Percentiles rank a stretch among this genome's conserved stretches.
Conservation (phyloP, 108 stramenopile species). For the Licmophora abbreviata region DNA sequence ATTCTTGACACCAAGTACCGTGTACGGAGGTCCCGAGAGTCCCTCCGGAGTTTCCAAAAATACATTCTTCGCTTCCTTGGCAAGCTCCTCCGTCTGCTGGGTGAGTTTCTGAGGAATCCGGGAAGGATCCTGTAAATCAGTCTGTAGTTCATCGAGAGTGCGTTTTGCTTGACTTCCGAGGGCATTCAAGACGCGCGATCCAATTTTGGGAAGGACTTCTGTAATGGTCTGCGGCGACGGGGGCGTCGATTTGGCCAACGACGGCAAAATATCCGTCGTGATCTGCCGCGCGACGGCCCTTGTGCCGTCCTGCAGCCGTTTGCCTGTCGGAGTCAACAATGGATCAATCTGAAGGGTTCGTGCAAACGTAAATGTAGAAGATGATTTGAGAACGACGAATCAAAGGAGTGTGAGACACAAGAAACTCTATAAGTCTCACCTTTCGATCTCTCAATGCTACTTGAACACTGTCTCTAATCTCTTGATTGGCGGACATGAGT, state of each 20-base stretch:
- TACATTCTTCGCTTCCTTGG: slow-evolving; percentile 62
- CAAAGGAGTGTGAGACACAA: slow-evolving; percentile 1
- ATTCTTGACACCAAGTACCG: slow-evolving; percentile 36
- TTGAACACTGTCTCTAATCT: slow-evolving; percentile 64
- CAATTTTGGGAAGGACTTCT: slow-evolving; percentile 48
- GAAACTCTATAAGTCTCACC: slow-evolving; percentile 33
- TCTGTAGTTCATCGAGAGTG: slow-evolving; percentile 52
- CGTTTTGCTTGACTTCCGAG: slow-evolving; percentile 59
- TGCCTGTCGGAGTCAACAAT: slow-evolving; percentile 63
- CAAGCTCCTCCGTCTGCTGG: slow-evolving; percentile 56
- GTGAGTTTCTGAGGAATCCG: slow-evolving; percentile 54
- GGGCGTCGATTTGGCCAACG: slow-evolving; percentile 27
- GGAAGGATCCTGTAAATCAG: slow-evolving; percentile 64
- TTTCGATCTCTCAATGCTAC: slow-evolving; percentile 57
- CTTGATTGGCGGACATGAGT: slow-evolving; percentile 50
- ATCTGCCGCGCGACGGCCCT: slow-evolving; percentile 76
- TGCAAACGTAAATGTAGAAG: background rate
- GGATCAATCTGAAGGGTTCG: slow-evolving; percentile 81
- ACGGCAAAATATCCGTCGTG: slow-evolving; percentile 71
- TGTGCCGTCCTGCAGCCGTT: slow-evolving; percentile 67
- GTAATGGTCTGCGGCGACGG: slow-evolving; percentile 18
- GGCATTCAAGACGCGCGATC: slow-evolving; percentile 53
- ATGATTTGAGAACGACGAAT: background rate
- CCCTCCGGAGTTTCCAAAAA: slow-evolving; percentile 81
- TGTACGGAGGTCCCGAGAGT: slow-evolving; percentile 62